Conservation (phyloP, 2,329 filamentous ascomycete species). For the Fusarium albidum region DNA sequence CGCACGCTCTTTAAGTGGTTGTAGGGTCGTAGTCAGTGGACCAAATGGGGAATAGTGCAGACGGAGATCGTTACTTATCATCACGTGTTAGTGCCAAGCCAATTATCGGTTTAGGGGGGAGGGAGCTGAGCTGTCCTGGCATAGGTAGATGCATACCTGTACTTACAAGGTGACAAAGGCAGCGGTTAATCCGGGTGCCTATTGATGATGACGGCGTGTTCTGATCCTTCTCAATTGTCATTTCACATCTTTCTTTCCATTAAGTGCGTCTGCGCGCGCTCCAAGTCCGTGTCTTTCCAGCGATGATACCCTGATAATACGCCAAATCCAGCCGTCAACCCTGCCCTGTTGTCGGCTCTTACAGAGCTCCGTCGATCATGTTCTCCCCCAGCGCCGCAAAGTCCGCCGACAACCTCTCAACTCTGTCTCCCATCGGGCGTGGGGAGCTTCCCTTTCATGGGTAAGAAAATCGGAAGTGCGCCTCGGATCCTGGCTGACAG, state of each 20-base stretch:
- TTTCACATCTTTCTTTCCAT: constrained; percentile 20
- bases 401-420: constrained; percentile 71
- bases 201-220: constrained; percentile 35
- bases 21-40: constrained; percentile 27
- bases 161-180: constrained; percentile 33
- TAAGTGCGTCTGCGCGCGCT: constrained; percentile 20
- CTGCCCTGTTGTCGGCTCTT: constrained; percentile 47
- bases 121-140: constrained; percentile 36
- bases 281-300: constrained; percentile 40
- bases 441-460: constrained; percentile 68
- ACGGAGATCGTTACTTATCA: constrained; percentile 17
- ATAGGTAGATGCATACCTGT: neutral
- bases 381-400: constrained; percentile 67
- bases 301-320: constrained; percentile 61
- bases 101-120: constrained; percentile 23
- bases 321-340: constrained; percentile 43
- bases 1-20: constrained; percentile 42
- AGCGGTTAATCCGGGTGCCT: constrained; percentile 29
- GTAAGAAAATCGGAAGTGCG: constrained; percentile 46
- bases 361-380: constrained; percentile 56
- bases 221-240: constrained; percentile 27
- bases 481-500: constrained; percentile 29
- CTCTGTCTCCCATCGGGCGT: constrained; percentile 58
- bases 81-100: constrained; percentile 28
- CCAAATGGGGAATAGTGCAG: neutral